A percentile compares a stretch with the other conserved stretches of the same genome.
Evolutionary conservation across 2,329 filamentous ascomycete genomes (phyloP).

Genomic region (Aspergillus chevalieri): DNA sequence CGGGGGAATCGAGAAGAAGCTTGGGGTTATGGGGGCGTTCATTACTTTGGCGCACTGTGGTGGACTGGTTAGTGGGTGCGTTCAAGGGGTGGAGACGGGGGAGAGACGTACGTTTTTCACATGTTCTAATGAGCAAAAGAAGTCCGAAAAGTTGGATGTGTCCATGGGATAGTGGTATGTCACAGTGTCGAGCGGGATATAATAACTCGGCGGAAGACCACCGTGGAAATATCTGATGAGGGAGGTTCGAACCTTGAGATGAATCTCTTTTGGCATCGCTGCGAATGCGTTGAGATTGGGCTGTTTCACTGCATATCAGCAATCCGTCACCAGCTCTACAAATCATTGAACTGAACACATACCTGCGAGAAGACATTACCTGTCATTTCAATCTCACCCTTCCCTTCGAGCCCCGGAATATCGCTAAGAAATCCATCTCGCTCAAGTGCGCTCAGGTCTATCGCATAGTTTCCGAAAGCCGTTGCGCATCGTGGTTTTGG

Average conservation of each 20-base stretch:
- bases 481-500: constrained; percentile 9
- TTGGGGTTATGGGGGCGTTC: not conserved
- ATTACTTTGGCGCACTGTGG: constrained; percentile 8
- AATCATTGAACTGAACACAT: not conserved
- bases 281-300: not conserved
- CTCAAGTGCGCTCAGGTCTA: constrained; percentile 9
- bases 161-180: constrained; percentile 11
- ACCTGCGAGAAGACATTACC: not conserved
- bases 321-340: not conserved
- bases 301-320: not conserved
- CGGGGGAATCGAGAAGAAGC: constrained; percentile 9
- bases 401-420: constrained; percentile 4
- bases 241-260: not conserved
- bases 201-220: not conserved
- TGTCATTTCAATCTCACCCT: not conserved
- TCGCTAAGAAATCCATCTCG: constrained; percentile 6
- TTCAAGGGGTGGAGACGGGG: too few species aligned
- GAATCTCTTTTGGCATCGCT: not conserved
- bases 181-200: constrained; percentile 4
- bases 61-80: not conserved
- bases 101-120: constrained; percentile 7
- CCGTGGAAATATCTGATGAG: not conserved
- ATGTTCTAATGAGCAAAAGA: constrained; percentile 14
- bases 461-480: constrained; percentile 4
- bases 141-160: constrained; percentile 12